These are phyloP conservation scores for Sclerotinia subarctica DNA, from an alignment of 2,329 filamentous ascomycete species.

Conservation along the genomic window DNA sequence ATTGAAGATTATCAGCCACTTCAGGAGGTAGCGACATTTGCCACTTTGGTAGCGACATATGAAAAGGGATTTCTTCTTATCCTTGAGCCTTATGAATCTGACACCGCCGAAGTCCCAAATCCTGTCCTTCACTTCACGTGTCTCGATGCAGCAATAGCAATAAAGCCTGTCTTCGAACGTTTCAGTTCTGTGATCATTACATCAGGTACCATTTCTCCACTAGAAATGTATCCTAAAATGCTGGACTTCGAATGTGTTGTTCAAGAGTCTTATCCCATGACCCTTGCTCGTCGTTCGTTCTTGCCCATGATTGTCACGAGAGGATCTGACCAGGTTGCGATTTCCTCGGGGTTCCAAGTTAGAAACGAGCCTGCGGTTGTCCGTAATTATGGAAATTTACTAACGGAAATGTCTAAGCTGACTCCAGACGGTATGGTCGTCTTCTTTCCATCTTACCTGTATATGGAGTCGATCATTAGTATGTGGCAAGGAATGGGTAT, in stretches of 20 bases:
- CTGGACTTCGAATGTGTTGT: constrained; percentile 88
- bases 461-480: constrained; percentile 98
- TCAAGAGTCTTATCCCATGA: constrained; percentile 97
- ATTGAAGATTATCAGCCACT: constrained; percentile 97
- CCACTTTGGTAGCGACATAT: constrained; percentile 92
- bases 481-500: constrained; percentile 99
- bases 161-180: constrained; percentile 94
- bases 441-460: constrained; percentile 97
- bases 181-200: constrained; percentile 99
- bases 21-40: constrained; percentile 96
- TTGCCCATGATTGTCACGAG: constrained; percentile 96
- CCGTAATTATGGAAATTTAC: constrained; percentile 87
- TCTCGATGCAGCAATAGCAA: constrained; percentile 94
- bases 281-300: constrained; percentile 89
- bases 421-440: constrained; percentile 98
- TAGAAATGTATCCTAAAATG: constrained; percentile 99
- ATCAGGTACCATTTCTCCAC: constrained; percentile 90
- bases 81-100: constrained; percentile 94
- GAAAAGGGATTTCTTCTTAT: constrained; percentile 96
- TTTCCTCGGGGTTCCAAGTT: constrained; percentile 92
- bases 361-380: constrained; percentile 96
- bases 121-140: constrained; percentile 97
- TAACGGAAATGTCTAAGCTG: constrained; percentile 93
- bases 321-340: constrained; percentile 87
- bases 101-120: constrained; percentile 91